A percentile compares a stretch with the other conserved stretches of the same genome.
phyloP scores from a whole-genome alignment of 345 rosid genomes.

The Linum trigynum region DNA sequence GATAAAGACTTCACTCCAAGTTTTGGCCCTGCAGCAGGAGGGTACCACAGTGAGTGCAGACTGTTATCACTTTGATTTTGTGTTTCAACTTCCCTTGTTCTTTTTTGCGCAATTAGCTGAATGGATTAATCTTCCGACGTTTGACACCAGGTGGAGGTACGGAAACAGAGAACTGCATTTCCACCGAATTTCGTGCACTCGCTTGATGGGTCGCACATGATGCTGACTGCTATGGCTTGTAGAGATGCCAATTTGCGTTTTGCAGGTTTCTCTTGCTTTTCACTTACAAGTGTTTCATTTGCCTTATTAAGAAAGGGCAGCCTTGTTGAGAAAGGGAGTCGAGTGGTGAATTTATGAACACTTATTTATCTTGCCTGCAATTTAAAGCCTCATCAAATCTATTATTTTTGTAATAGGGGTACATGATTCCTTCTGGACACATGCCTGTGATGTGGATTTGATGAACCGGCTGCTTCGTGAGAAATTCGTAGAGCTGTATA shows the following conservation, averaged over 20 bases:
- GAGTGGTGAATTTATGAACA: neutral
- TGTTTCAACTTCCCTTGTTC: constrained; percentile 4
- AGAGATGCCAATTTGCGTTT: constrained; percentile 74
- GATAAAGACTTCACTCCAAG: constrained; percentile 90
- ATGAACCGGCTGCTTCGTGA: constrained; percentile 84
- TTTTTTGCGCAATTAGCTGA: neutral
- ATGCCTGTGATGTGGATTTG: constrained; percentile 84
- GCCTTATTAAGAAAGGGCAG: no score
- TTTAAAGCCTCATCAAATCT: constrained; percentile 5
- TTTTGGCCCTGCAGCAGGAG: constrained; percentile 80
- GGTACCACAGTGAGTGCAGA: constrained; percentile 54
- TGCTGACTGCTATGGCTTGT: constrained; percentile 99
- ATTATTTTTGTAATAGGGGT: constrained; percentile 53
- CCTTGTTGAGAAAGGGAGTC: neutral
- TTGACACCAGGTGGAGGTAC: constrained; percentile 50
- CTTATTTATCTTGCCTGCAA: neutral
- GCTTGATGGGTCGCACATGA: constrained; percentile 95
- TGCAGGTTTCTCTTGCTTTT: constrained; percentile 52
- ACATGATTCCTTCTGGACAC: constrained; percentile 99
- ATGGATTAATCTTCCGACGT: neutral
- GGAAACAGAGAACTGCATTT: constrained; percentile 93
- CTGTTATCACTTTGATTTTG: constrained; percentile 4
- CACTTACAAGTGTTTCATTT: no score
- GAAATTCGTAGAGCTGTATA: constrained; percentile 87
- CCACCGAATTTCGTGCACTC: constrained; percentile 99